Percentiles rank a stretch among this genome's conserved stretches.
These are phyloP conservation scores for Cystobasidium onofrii DNA, from an alignment of 768 basidiomycete genomes.

Conservation along the genomic window DNA sequence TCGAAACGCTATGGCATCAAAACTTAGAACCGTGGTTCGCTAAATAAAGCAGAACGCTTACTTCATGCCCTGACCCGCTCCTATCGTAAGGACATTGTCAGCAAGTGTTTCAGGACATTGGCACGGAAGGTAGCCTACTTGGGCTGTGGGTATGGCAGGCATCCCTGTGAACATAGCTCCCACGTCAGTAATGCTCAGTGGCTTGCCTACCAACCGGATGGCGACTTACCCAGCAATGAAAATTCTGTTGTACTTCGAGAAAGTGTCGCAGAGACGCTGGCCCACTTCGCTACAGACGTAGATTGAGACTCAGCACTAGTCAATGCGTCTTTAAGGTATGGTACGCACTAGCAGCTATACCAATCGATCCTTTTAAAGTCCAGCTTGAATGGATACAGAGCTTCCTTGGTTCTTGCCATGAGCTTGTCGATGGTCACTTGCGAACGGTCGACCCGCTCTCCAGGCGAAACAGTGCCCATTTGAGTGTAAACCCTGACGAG, in stretches of 20 bases:
- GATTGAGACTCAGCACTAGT: background rate
- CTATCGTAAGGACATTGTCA: background rate
- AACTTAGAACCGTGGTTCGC: background rate
- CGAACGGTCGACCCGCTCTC: constrained; percentile 32
- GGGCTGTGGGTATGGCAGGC: constrained; percentile 38
- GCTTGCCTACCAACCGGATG: background rate
- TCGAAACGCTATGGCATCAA: constrained; percentile 46
- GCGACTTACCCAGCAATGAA: constrained; percentile 38
- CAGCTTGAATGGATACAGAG: constrained; percentile 38
- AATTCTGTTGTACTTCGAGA: constrained; percentile 35
- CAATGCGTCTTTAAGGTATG: background rate
- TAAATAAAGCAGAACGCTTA: background rate
- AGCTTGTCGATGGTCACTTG: constrained; percentile 36
- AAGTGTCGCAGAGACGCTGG: constrained; percentile 33
- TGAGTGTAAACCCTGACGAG: constrained; percentile 30
- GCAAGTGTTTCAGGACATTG: no score
- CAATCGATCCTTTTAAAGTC: constrained; percentile 39
- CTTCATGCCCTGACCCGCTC: constrained; percentile 41
- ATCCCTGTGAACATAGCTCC: background rate
- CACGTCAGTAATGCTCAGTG: no score
- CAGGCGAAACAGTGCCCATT: background rate
- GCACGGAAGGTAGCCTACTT: background rate
- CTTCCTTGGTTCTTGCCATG: constrained; percentile 33
- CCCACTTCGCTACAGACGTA: constrained; percentile 31
- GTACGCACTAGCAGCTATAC: constrained; percentile 36